Percentiles rank a stretch among this genome's conserved stretches.
These are phyloP conservation scores for Naganishia sp. DNA, from an alignment of 1,284 basidiomycete species.

Conservation along the genomic window DNA sequence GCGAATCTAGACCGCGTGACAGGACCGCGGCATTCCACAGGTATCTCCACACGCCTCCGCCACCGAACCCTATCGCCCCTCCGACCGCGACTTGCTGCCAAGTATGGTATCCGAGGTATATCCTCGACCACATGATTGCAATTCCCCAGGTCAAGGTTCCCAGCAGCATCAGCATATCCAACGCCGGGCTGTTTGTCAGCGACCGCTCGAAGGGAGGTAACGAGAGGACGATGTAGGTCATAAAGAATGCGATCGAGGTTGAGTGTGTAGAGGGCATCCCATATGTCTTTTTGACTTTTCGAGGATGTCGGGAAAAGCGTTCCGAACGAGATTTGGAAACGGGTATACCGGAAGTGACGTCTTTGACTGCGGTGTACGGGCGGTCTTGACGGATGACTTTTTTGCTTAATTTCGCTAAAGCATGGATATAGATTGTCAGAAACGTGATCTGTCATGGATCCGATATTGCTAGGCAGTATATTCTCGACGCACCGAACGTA, in stretches of 20 bases:
- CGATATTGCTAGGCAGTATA: slow-evolving; percentile 33
- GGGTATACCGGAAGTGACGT: too few species aligned
- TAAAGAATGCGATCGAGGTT: slow-evolving; percentile 70
- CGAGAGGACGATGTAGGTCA: slow-evolving; percentile 64
- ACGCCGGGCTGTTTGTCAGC: slow-evolving; percentile 50
- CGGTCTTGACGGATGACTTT: slow-evolving; percentile 31
- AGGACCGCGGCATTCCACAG: slow-evolving; percentile 38
- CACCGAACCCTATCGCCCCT: slow-evolving; percentile 61
- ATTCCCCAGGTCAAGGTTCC: slow-evolving; percentile 55
- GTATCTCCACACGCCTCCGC: slow-evolving; percentile 60
- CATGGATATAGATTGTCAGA: background rate
- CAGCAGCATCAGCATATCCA: slow-evolving; percentile 9
- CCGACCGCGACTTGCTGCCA: slow-evolving; percentile 72
- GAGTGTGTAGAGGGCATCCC: slow-evolving; percentile 91
- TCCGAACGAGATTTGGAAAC: too few species aligned
- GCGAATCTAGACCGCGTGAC: background rate
- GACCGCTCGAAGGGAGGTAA: slow-evolving; percentile 56
- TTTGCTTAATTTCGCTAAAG: slow-evolving; percentile 46
- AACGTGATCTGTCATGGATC: background rate
- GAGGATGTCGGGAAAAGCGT: background rate
- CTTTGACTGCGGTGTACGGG: slow-evolving; percentile 34
- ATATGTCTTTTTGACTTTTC: slow-evolving; percentile 45
- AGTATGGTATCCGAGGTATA: slow-evolving; percentile 81
- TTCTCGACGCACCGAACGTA: slow-evolving; percentile 46
- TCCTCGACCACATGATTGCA: slow-evolving; percentile 65